phyloP scores from a whole-genome alignment of 2,329 filamentous ascomycete species.

The Diaporthe capsici region DNA sequence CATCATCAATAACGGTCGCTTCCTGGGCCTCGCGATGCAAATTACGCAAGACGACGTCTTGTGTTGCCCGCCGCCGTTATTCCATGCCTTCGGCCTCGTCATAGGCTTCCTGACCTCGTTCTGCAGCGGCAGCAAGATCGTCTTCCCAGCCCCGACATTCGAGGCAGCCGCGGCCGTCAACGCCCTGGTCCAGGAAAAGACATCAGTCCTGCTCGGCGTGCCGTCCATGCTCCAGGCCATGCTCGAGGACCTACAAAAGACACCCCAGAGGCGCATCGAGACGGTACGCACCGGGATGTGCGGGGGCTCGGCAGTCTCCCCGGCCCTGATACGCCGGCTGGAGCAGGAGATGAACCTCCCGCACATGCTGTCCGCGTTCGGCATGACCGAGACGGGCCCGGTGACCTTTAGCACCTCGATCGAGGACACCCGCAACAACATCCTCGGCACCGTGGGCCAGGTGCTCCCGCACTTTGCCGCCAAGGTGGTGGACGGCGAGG shows the following conservation, averaged over 20 bases:
- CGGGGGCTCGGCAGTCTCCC: not conserved
- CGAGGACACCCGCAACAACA: not conserved
- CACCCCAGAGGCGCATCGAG: not conserved
- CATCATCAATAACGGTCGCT: slow-evolving; percentile 9
- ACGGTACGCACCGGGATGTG: not conserved
- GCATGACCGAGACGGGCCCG: slow-evolving; percentile 2
- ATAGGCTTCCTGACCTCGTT: slow-evolving; percentile 79
- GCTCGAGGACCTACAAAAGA: not conserved
- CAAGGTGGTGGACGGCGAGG: slow-evolving; percentile 41
- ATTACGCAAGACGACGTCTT: slow-evolving; percentile 73
- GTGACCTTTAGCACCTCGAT: not conserved
- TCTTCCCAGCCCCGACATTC: not conserved
- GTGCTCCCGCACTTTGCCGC: not conserved
- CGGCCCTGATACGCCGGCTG: not conserved
- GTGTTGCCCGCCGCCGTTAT: slow-evolving; percentile 75
- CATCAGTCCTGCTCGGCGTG: not conserved
- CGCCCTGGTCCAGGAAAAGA: not conserved
- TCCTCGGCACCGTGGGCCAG: not conserved
- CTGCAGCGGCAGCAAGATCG: not conserved
- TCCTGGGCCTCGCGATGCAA: slow-evolving; percentile 75
- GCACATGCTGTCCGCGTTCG: not conserved
- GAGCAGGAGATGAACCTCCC: not conserved
- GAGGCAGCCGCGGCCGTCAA: not conserved
- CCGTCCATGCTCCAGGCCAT: not conserved
- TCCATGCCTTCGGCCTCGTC: slow-evolving; percentile 81